Evolutionary conservation across 305 asterid genomes (phyloP), one percentile per base, ranked within the genome.

Genomic region (Fraxinus dipetala): DNA sequence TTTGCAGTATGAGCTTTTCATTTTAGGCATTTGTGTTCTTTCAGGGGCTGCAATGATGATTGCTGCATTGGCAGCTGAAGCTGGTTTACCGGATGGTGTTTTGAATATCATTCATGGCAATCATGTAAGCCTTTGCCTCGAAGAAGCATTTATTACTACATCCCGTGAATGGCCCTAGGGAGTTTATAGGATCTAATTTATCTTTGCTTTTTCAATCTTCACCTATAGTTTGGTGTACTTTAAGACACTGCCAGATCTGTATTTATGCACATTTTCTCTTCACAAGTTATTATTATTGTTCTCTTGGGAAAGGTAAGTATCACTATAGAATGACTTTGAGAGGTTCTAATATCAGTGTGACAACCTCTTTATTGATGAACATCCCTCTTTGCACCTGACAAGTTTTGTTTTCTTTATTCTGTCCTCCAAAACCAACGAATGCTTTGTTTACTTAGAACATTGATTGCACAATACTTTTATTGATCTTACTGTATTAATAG

Each of bases 21-120:
- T 74, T 69, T 48, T 26, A 56, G 14, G 51, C 9, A 45, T 77
- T 78, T 40, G 51, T 72, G 31, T 78, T 84, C 63, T 83, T 82
- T 40, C 87, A 89, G 91, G 90, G 76, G 85, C 81, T 76, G 80
- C 89, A 22, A 87, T 89, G 89, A 82, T 89, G 83, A 82, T 89
- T 13, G 90, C 90, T 31, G 88, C 83, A 8, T 78, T 89, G 86
- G 88, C 91, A 65, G 85, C 89, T 35, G 89, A 89, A 81, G 90
- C 91, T 80, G 91, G 91, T 63, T 61, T 89, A 81, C 91, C 90
- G 1, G 88, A 87, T 87, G 90, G 91, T 78, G 91, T 89, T 65
- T 70, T 89, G 35, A 89, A 85, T 80, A 79, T 89, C 73, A 83
- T 89, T 79, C 90, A 87, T 80, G 90, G 91, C 18, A 84, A 84